phyloP scores from a whole-genome alignment of 2,329 filamentous ascomycete genomes.

The Tolypocladium amazonense region DNA sequence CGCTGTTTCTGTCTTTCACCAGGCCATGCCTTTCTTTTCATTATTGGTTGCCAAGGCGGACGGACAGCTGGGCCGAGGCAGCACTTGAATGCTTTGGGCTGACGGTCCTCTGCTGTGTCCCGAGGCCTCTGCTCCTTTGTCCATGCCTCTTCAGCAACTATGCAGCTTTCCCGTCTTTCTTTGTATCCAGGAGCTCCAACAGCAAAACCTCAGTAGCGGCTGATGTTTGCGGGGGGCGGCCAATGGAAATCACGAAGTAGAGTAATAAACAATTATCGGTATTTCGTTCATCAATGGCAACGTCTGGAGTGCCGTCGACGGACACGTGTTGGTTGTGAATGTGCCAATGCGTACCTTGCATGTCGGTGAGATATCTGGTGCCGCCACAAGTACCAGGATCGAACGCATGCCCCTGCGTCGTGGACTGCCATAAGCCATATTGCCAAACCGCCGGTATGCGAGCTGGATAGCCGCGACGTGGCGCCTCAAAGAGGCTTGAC shows the following conservation, averaged over 20 bases:
- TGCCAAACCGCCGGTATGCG: background rate
- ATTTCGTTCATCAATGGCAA: background rate
- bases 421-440: background rate
- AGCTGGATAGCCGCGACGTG: background rate
- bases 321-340: background rate
- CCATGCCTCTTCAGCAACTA: background rate
- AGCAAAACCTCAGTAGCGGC: background rate
- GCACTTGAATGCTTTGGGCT: background rate
- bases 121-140: background rate
- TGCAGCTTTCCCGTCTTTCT: background rate
- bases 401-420: background rate
- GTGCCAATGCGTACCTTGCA: background rate
- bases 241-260: background rate
- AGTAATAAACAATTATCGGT: background rate
- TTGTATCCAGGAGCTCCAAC: background rate
- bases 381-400: background rate
- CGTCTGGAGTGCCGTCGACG: background rate
- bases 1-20: background rate
- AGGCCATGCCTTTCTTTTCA: background rate
- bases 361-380: background rate
- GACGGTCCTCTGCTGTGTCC: background rate
- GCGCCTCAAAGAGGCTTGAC: background rate
- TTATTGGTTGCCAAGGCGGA: background rate
- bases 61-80: background rate
- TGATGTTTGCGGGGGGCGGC: background rate